Percentiles rank a stretch among this genome's conserved stretches.
phyloP scores from a whole-genome alignment of 1,284 basidiomycete species.

The Trametes versicolor region DNA sequence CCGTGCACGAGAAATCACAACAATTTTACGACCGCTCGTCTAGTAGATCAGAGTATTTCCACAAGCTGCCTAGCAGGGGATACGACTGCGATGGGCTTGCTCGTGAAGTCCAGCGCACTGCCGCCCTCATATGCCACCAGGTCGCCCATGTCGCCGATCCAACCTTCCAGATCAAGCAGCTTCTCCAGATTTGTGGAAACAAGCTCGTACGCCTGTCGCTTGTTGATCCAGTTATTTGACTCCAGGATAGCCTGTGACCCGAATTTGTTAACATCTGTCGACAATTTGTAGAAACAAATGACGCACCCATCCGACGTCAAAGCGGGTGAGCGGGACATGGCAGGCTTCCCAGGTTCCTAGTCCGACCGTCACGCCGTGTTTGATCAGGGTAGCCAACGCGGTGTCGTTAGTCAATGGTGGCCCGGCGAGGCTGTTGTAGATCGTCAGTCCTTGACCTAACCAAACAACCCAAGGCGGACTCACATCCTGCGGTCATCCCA shows the following conservation, averaged over 20 bases:
- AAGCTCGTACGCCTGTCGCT: slow-evolving; percentile 55
- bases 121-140: slow-evolving; percentile 63
- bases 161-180: slow-evolving; percentile 54
- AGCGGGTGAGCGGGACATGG: slow-evolving; percentile 60
- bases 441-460: background rate
- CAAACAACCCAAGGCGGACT: slow-evolving; percentile 19
- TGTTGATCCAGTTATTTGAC: slow-evolving; percentile 51
- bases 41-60: slow-evolving; percentile 44
- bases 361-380: slow-evolving; percentile 62
- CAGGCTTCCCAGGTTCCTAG: slow-evolving; percentile 60
- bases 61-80: slow-evolving; percentile 46
- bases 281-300: background rate
- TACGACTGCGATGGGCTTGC: slow-evolving; percentile 52
- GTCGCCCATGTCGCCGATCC: slow-evolving; percentile 46
- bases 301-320: slow-evolving; percentile 63
- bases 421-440: slow-evolving; percentile 54
- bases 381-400: slow-evolving; percentile 55
- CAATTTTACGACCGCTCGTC: background rate
- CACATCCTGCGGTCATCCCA: slow-evolving; percentile 62
- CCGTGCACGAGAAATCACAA: background rate
- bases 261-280: background rate
- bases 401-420: slow-evolving; percentile 62
- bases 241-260: slow-evolving; percentile 47
- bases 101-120: slow-evolving; percentile 51
- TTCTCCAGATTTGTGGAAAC: slow-evolving; percentile 60